phyloP scores from a whole-genome alignment of 305 asterid genomes.

The Fraxinus baroniana region DNA sequence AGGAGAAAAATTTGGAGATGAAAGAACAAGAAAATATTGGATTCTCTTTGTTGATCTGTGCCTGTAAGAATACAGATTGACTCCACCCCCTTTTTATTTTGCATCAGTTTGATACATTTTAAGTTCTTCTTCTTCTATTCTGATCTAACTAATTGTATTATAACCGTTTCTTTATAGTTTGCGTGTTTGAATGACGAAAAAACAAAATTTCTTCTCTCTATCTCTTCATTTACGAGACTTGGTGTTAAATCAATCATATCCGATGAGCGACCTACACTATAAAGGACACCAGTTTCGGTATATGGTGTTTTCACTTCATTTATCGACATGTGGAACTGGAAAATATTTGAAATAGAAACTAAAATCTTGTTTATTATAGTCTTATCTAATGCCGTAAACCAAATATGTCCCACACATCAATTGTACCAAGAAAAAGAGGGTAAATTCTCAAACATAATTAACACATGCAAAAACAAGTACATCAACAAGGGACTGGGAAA shows the following conservation, averaged over 20 bases:
- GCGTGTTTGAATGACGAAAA: not conserved
- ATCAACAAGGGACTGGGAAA: too few relatives aligned
- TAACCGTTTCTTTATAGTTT: not conserved
- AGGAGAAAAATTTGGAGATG: constrained; percentile 43
- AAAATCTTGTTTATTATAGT: too few relatives aligned
- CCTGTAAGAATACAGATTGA: constrained; percentile 43
- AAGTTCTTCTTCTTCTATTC: not conserved
- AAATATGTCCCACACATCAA: not conserved
- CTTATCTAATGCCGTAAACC: not conserved
- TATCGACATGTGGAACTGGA: too few relatives aligned
- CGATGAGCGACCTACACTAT: not conserved
- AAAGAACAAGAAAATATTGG: constrained; percentile 42
- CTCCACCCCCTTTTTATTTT: not conserved
- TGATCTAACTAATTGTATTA: too few relatives aligned
- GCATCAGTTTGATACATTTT: not conserved
- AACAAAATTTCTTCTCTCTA: not conserved
- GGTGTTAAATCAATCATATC: not conserved
- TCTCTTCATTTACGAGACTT: not conserved
- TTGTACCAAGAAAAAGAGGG: not conserved
- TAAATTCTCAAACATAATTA: not conserved
- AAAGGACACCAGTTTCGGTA: not conserved
- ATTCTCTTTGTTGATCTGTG: constrained; percentile 70
- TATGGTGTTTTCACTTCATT: not conserved
- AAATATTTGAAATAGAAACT: too few relatives aligned
- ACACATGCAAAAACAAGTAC: too few relatives aligned